A percentile compares a stretch with the other conserved stretches of the same genome.
Conservation (phyloP, 1,139 yeast genomes). For the Kodamaea suecica region DNA sequence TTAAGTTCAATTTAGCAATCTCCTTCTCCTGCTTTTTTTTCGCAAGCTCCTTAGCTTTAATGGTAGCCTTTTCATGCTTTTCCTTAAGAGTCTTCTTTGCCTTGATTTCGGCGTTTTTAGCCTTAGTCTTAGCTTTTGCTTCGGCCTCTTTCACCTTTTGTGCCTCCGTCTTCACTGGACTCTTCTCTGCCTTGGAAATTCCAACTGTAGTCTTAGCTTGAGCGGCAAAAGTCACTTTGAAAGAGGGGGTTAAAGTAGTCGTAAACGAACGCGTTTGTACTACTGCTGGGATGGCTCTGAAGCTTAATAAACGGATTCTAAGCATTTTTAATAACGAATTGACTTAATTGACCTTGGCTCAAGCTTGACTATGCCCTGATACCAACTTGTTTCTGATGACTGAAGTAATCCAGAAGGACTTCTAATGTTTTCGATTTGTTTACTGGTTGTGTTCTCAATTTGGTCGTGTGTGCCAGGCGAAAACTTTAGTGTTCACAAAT, state of each 20-base stretch:
- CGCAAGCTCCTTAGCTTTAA: constrained; percentile 8
- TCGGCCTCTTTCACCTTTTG: constrained; percentile 3
- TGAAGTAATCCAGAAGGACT: too few relatives aligned
- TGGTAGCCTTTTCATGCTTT: constrained; percentile 1
- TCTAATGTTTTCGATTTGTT: too few relatives aligned
- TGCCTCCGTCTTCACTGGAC: neutral
- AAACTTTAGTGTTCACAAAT: too few relatives aligned
- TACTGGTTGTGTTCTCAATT: too few relatives aligned
- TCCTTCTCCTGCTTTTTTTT: constrained; percentile 13
- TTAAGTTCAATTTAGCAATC: constrained; percentile 14
- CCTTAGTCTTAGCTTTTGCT: neutral
- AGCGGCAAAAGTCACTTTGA: neutral
- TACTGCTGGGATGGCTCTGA: neutral
- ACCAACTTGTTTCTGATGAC: constrained; percentile 1
- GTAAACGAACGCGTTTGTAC: neutral
- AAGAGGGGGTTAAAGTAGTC: neutral
- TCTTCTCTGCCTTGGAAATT: neutral
- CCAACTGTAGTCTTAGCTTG: neutral
- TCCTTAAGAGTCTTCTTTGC: constrained; percentile 4
- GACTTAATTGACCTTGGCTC: neutral
- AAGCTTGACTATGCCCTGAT: neutral
- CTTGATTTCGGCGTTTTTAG: constrained; percentile 4
- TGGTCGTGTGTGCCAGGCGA: too few relatives aligned
- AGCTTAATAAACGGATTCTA: neutral
- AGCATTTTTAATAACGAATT: constrained; percentile 1